phyloP scores from a whole-genome alignment of 305 asterid genomes.

The Ajuga reptans region DNA sequence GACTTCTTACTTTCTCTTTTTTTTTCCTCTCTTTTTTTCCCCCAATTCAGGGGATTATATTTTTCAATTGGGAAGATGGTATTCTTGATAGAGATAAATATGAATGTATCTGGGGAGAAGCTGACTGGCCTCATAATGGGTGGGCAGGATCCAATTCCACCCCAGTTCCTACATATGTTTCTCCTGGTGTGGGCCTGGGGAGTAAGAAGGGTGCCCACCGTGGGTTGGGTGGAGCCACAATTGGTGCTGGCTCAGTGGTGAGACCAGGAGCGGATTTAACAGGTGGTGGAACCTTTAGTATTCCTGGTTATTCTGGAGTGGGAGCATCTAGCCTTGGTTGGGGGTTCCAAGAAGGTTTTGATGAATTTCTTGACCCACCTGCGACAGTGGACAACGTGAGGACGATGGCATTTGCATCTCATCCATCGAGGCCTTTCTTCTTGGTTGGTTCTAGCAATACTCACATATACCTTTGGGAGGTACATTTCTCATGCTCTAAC shows the following conservation, averaged over 20 bases:
- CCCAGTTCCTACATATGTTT: conserved; percentile 66
- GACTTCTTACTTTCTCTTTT: not conserved
- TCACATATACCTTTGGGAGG: conserved; percentile 97
- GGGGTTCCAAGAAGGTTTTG: conserved; percentile 84
- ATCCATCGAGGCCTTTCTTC: conserved; percentile 91
- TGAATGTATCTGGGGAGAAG: conserved; percentile 80
- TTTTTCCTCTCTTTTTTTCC: conserved; percentile 12
- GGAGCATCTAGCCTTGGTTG: conserved; percentile 72
- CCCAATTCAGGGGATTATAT: conserved; percentile 71
- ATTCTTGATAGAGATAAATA: conserved; percentile 39
- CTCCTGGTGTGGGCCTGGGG: conserved; percentile 83
- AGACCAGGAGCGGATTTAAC: conserved; percentile 49
- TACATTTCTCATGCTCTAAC: conserved; percentile 22
- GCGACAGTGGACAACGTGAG: conserved; percentile 73
- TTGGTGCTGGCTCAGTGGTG: conserved; percentile 45
- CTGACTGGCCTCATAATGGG: conserved; percentile 94
- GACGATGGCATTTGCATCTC: conserved; percentile 72
- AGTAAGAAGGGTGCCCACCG: conserved; percentile 59
- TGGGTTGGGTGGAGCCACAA: conserved; percentile 83
- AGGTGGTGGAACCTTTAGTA: conserved; percentile 57
- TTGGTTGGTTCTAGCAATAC: conserved; percentile 96
- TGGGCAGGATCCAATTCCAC: conserved; percentile 80
- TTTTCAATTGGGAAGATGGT: conserved; percentile 85
- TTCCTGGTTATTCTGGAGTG: conserved; percentile 55
- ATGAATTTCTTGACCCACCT: conserved; percentile 78